Evolutionary conservation across 2,329 filamentous ascomycete species (phyloP).

Genomic region (Colletotrichum godetiae): DNA sequence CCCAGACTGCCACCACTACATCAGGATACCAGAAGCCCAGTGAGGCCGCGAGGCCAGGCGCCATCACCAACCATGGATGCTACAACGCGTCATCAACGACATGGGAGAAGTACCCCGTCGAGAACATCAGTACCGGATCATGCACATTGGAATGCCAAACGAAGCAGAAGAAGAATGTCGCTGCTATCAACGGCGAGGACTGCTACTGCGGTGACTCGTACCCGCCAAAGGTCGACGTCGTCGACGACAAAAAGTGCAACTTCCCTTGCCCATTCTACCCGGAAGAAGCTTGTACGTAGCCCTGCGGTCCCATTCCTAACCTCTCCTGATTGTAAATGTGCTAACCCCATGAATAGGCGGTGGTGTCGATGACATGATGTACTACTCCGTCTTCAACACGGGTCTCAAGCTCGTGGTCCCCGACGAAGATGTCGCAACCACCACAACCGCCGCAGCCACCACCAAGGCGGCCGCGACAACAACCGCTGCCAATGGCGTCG

Average conservation of each 20-base stretch:
- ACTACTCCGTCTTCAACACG: slow-evolving; percentile 63
- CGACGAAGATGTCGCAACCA: slow-evolving; percentile 42
- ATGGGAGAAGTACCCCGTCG: slow-evolving; percentile 42
- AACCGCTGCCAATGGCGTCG: slow-evolving; percentile 36
- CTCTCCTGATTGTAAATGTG: too few relatives aligned
- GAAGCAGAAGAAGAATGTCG: slow-evolving; percentile 60
- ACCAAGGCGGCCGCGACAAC: slow-evolving; percentile 34
- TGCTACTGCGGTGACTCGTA: slow-evolving; percentile 82
- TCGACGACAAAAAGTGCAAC: slow-evolving; percentile 71
- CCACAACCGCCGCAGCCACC: slow-evolving; percentile 41
- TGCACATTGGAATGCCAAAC: slow-evolving; percentile 48
- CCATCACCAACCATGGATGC: slow-evolving; percentile 62
- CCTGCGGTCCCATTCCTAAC: background rate
- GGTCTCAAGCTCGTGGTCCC: slow-evolving; percentile 56
- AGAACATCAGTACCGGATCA: slow-evolving; percentile 49
- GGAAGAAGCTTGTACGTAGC: slow-evolving; percentile 71
- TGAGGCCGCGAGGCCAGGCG: slow-evolving; percentile 47
- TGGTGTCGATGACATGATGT: slow-evolving; percentile 42
- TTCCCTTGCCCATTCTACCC: slow-evolving; percentile 73
- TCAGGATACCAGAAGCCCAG: slow-evolving; percentile 48
- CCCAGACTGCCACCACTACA: slow-evolving; percentile 16
- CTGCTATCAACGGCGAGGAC: slow-evolving; percentile 69
- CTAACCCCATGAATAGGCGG: slow-evolving; percentile 45
- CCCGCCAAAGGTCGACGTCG: slow-evolving; percentile 67
- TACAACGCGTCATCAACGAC: slow-evolving; percentile 55